Evolutionary conservation across 176 grass and related monocot genomes (phyloP).

Genomic region (Guadua angustifolia): DNA sequence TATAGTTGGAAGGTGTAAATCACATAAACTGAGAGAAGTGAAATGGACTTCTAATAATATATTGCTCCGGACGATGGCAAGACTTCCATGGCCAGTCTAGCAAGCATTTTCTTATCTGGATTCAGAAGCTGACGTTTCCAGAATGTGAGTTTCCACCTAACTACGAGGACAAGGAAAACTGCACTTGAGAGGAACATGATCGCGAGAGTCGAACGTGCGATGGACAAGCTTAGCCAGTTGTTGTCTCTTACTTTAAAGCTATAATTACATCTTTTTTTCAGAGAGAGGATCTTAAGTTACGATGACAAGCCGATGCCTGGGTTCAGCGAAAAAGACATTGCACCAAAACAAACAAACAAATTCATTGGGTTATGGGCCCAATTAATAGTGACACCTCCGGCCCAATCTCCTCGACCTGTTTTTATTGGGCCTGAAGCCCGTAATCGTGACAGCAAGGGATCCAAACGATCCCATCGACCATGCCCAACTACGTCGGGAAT

Average conservation of each 20-base stretch:
- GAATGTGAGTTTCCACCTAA: background rate
- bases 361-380: background rate
- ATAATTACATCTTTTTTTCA: background rate
- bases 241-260: background rate
- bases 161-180: background rate
- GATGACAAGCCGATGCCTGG: background rate
- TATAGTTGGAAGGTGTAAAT: too few species aligned
- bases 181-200: background rate
- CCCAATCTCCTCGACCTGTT: background rate
- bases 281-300: background rate
- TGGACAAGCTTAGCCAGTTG: background rate
- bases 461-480: background rate
- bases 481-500: background rate
- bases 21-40: too few species aligned
- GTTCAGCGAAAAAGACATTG: background rate
- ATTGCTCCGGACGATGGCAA: background rate
- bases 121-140: background rate
- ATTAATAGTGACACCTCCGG: background rate
- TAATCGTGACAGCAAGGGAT: background rate
- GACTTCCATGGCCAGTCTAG: background rate
- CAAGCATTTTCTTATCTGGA: slow-evolving; percentile 3
- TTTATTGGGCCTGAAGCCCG: background rate
- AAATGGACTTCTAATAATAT: too few species aligned
- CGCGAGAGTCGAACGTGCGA: background rate
- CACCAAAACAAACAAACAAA: background rate